Percentiles rank a stretch among this genome's conserved stretches.
Conservation (phyloP, 306 rosid genomes). For the Vicia faba region DNA sequence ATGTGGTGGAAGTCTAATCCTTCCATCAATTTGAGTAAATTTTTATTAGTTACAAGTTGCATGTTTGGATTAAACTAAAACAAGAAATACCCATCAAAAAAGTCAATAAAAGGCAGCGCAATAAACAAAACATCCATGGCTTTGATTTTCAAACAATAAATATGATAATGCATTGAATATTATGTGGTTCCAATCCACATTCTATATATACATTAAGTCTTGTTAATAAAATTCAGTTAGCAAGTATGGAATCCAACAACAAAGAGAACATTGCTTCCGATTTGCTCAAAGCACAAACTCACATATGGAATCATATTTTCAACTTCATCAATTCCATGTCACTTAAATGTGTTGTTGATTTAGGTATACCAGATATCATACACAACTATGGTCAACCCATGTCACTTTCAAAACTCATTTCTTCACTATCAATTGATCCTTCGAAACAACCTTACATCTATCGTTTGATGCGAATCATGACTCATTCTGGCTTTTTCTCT, state of each 20-base stretch:
- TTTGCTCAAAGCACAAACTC: background rate
- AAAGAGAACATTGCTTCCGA: background rate
- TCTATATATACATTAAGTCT: background rate
- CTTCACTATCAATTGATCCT: conserved; percentile 1
- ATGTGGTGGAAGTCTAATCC: no score
- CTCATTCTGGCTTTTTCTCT: background rate
- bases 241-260: conserved; percentile 3
- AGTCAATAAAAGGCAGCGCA: no score
- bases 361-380: background rate
- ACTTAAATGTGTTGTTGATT: conserved; percentile 6
- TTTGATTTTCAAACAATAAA: no score
- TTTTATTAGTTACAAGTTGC: no score
- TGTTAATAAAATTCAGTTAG: background rate
- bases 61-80: no score
- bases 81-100: no score
- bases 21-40: no score
- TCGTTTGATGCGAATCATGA: conserved; percentile 17
- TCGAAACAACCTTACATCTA: background rate
- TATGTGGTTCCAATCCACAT: background rate
- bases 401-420: conserved; percentile 10
- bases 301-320: conserved; percentile 9
- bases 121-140: no score
- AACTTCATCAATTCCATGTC: conserved; percentile 5
- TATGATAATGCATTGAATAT: no score
- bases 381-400: conserved; percentile 1